Base-by-base conservation (phyloP, 208 protist genomes). In the Acanthamoeba royreba region DNA sequence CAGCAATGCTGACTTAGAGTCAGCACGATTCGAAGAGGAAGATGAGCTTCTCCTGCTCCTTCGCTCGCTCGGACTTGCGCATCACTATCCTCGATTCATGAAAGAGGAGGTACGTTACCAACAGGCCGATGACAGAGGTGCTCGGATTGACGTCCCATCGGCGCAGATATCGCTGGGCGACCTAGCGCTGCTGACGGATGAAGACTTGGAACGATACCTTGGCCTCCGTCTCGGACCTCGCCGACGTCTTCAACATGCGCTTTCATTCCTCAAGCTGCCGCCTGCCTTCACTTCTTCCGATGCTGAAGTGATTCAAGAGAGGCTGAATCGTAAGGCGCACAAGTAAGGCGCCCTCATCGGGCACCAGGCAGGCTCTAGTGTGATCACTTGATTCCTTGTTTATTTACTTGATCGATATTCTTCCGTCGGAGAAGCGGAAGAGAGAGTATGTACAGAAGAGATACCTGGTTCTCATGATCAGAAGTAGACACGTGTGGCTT, bases 401-500 rank as follows among this genome's bases (percentile, higher is more conserved):
- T n/a, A n/a, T n/a, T n/a, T n/a, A n/a, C n/a, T n/a, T n/a, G n/a
- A n/a, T n/a, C n/a, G n/a, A n/a, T n/a, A n/a, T n/a, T n/a, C n/a
- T n/a, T n/a, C n/a, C n/a, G 49, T 25, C 49, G 49, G 13, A 55
- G 49, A 55, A 55, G 49, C 9, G 19, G 19, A 55, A 55, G 49
- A 55, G 49, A 55, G 19, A 19, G 49, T 19, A 55, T 55, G 9
- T 25, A 55, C n/a, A n/a, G n/a, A n/a, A n/a, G n/a, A n/a, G n/a
- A n/a, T n/a, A n/a, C n/a, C n/a, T n/a, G n/a, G 49, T 19, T 19
- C 49, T n/a, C n/a, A n/a, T 55, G 49, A 28, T 85, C 43, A 85
- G 74, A 85, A 85, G n/a, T 85, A 85, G 74, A 85, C 74, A 19
- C 74, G 74, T 9, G 74, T 85, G 43, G 74, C 74, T 45, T 85